phyloP scores from a whole-genome alignment of 352 stramenopile species.

The Elongisporangium anandrum region DNA sequence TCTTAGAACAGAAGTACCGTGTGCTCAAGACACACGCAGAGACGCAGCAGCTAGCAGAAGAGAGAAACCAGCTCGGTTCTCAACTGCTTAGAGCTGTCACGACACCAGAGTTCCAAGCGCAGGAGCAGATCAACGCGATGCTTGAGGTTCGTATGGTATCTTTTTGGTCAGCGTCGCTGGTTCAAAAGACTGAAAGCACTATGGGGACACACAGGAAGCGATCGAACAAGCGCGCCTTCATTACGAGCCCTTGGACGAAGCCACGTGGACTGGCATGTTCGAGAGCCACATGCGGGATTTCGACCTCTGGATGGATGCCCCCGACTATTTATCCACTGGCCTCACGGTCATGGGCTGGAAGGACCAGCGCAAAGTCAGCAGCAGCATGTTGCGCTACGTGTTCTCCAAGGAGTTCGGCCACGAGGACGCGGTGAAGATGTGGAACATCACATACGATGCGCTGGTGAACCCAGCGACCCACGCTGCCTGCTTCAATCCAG shows the following conservation, averaged over 20 bases:
- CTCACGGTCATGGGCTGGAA: conserved; percentile 49
- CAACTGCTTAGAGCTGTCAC: conserved; percentile 3
- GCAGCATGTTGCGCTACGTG: conserved; percentile 33
- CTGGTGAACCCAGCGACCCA: conserved; percentile 27
- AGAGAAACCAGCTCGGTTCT: conserved; percentile 14
- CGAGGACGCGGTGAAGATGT: conserved; percentile 22
- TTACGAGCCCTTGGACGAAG: too few relatives aligned
- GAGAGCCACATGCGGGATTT: conserved; percentile 24
- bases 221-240: too few relatives aligned
- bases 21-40: conserved; percentile 17
- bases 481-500: conserved; percentile 30
- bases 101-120: conserved; percentile 1
- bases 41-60: conserved; percentile 16
- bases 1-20: conserved; percentile 23
- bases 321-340: conserved; percentile 23
- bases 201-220: too few relatives aligned
- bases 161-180: too few relatives aligned
- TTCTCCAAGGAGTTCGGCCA: conserved; percentile 42
- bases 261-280: conserved; percentile 8
- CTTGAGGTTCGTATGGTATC: conserved; percentile 10
- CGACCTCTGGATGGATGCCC: conserved; percentile 15
- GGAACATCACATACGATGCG: conserved; percentile 32
- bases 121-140: conserved; percentile 19
- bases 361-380: conserved; percentile 36
- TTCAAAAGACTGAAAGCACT: too few relatives aligned